Conservation (phyloP, 805 yeast genomes). For the Brettanomyces nanus region DNA sequence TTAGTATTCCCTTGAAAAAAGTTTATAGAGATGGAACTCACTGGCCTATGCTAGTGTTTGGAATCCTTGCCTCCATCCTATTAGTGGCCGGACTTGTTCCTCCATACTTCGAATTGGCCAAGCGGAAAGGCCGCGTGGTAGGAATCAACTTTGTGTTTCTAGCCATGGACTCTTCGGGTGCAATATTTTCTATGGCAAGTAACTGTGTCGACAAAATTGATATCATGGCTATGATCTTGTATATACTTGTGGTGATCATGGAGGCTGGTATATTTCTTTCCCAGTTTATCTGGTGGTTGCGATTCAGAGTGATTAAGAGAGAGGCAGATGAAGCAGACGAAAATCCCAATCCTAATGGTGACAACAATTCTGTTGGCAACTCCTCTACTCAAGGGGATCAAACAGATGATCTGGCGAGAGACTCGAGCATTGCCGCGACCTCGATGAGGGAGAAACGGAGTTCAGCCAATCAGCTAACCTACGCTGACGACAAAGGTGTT, state of each 20-base stretch:
- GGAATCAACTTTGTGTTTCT: constrained; percentile 84
- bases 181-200: constrained; percentile 60
- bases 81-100: constrained; percentile 77
- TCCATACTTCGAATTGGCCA: constrained; percentile 77
- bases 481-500: too few species aligned
- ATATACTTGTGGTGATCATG: constrained; percentile 62
- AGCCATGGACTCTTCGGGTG: constrained; percentile 71
- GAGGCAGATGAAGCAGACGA: too few species aligned
- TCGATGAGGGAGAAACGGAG: too few species aligned
- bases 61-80: constrained; percentile 69
- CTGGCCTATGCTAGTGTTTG: constrained; percentile 80
- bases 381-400: too few species aligned
- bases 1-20: constrained; percentile 61
- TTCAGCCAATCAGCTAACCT: too few species aligned
- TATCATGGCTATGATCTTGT: constrained; percentile 68
- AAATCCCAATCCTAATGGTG: too few species aligned
- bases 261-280: constrained; percentile 72
- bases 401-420: too few species aligned
- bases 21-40: constrained; percentile 32
- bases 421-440: too few species aligned
- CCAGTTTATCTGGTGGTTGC: constrained; percentile 62
- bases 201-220: constrained; percentile 57
- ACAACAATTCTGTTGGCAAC: too few species aligned
- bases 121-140: constrained; percentile 74
- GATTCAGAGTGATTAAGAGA: constrained; percentile 24